These are phyloP conservation scores for Sphenostylis stenocarpa DNA, from an alignment of 306 rosid genomes.

Conservation along the genomic window DNA sequence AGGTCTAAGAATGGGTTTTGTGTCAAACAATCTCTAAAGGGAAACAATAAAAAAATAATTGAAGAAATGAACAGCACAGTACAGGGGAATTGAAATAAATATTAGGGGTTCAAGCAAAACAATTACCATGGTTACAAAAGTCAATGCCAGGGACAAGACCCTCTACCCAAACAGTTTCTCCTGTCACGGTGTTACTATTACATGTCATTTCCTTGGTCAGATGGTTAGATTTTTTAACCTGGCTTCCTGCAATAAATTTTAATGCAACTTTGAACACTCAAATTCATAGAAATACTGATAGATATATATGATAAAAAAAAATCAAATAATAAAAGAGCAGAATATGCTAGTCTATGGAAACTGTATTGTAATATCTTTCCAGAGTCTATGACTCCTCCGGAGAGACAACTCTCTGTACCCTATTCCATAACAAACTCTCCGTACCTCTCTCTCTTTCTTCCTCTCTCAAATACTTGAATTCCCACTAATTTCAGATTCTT, in stretches of 20 bases:
- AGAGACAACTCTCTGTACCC: too few species aligned
- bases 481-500: too few species aligned
- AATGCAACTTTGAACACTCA: not conserved
- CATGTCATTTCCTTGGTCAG: constrained; percentile 45
- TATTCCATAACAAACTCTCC: too few species aligned
- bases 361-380: too few species aligned
- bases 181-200: constrained; percentile 37
- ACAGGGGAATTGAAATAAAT: constrained; percentile 25
- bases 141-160: constrained; percentile 99
- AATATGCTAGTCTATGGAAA: too few species aligned
- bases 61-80: constrained; percentile 25
- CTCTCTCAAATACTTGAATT: too few species aligned
- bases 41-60: constrained; percentile 17
- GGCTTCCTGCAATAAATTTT: constrained; percentile 46
- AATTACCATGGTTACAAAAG: constrained; percentile 92
- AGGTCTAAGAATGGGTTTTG: constrained; percentile 2
- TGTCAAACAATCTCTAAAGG: not conserved
- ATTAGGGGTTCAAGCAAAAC: constrained; percentile 20
- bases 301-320: too few species aligned
- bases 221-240: constrained; percentile 42
- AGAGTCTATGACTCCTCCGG: too few species aligned
- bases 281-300: not conserved
- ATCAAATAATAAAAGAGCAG: too few species aligned
- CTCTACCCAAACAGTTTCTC: constrained; percentile 85
- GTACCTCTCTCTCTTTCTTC: too few species aligned